phyloP scores from a whole-genome alignment of 352 stramenopile species.

The Pythium sp. region DNA sequence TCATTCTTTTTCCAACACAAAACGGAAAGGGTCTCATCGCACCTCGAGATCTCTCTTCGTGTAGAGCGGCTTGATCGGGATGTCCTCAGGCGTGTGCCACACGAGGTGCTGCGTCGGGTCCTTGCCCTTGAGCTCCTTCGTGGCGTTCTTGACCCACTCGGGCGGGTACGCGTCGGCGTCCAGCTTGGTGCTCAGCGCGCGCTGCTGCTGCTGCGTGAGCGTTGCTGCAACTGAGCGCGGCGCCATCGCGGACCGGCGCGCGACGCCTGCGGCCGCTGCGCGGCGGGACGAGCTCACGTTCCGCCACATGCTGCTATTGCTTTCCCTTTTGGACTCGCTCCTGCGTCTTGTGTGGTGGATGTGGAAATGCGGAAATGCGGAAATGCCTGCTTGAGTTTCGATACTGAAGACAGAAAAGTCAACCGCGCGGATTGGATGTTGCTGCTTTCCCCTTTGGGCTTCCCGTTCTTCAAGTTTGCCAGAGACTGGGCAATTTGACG shows the following conservation, averaged over 20 bases:
- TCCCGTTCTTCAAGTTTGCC: slow-evolving; percentile 10
- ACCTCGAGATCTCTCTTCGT: slow-evolving; percentile 78
- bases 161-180: slow-evolving; percentile 36
- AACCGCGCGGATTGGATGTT: not conserved
- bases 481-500: not conserved
- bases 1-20: not conserved
- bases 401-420: slow-evolving; percentile 4
- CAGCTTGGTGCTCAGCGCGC: slow-evolving; percentile 33
- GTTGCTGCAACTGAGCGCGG: not conserved
- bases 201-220: slow-evolving; percentile 6
- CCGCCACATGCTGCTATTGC: slow-evolving; percentile 5
- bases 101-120: slow-evolving; percentile 67
- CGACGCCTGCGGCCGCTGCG: not conserved
- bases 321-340: not conserved
- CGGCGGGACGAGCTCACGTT: slow-evolving; percentile 10
- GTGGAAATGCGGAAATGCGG: slow-evolving; percentile 2
- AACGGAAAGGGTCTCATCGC: not conserved
- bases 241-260: not conserved
- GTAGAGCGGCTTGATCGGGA: slow-evolving; percentile 96
- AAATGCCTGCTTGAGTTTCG: not conserved
- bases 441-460: not conserved
- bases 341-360: not conserved
- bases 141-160: slow-evolving; percentile 51
- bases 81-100: slow-evolving; percentile 89
- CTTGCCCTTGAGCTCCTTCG: slow-evolving; percentile 86